phyloP scores from a whole-genome alignment of 768 basidiomycete genomes.

The Hypsizygus marmoreus region DNA sequence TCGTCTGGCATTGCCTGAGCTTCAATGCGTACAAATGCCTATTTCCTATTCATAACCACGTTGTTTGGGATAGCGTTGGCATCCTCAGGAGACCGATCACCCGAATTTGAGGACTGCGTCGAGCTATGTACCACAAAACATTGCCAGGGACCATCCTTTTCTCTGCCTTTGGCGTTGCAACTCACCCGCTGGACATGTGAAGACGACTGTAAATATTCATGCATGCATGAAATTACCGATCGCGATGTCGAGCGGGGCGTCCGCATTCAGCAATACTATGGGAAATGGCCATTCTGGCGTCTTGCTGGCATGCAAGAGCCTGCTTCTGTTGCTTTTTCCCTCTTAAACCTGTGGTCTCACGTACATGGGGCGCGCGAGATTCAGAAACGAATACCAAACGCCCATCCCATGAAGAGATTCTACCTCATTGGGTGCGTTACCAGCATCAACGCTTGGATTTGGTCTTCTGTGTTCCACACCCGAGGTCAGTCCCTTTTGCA shows the following conservation, averaged over 20 bases:
- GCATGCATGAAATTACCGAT: slow-evolving; percentile 81
- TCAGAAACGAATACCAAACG: slow-evolving; percentile 43
- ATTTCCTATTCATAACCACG: slow-evolving; percentile 6
- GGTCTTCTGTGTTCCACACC: slow-evolving; percentile 91
- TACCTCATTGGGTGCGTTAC: slow-evolving; percentile 67
- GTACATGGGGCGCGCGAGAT: slow-evolving; percentile 56
- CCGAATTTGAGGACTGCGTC: slow-evolving; percentile 55
- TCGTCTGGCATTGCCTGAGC: neutral
- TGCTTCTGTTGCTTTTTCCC: slow-evolving; percentile 84
- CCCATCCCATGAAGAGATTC: slow-evolving; percentile 70
- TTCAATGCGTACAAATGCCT: slow-evolving; percentile 7
- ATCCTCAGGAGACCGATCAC: slow-evolving; percentile 63
- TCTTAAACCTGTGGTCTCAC: slow-evolving; percentile 85
- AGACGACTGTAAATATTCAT: slow-evolving; percentile 87
- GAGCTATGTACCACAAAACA: slow-evolving; percentile 38
- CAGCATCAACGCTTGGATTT: slow-evolving; percentile 90
- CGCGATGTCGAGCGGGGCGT: slow-evolving; percentile 43
- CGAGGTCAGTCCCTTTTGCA: slow-evolving; percentile 69
- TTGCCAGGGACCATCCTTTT: no score
- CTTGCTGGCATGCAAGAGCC: slow-evolving; percentile 92
- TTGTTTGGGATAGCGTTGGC: slow-evolving; percentile 30
- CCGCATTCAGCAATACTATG: slow-evolving; percentile 77
- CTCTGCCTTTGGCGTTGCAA: slow-evolving; percentile 56
- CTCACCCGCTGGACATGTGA: slow-evolving; percentile 82
- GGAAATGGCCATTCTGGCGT: slow-evolving; percentile 97